phyloP scores from a whole-genome alignment of 305 asterid species.

The Striga hermonthica region DNA sequence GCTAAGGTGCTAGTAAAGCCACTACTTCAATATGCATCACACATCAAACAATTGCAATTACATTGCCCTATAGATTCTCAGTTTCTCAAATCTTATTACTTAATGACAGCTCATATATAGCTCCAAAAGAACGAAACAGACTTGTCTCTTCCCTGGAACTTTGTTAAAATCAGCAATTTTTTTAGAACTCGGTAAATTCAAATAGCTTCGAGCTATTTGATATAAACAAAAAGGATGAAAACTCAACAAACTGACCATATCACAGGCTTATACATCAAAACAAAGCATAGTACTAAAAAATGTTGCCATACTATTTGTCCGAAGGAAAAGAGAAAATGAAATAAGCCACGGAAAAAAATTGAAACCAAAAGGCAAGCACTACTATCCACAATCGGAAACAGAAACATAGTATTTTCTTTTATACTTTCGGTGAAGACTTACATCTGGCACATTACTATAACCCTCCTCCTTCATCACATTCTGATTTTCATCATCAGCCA shows the following conservation, averaged over 20 bases:
- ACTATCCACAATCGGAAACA: neutral
- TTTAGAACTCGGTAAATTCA: neutral
- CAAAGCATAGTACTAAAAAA: too few relatives aligned
- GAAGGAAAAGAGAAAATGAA: neutral
- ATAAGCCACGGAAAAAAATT: neutral
- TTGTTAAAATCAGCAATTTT: neutral
- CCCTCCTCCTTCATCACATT: slow-evolving; percentile 6
- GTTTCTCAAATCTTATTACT: too few relatives aligned
- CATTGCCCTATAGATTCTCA: too few relatives aligned
- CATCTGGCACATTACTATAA: slow-evolving; percentile 5
- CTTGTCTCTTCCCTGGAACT: neutral
- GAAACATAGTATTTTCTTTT: neutral
- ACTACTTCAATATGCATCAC: too few relatives aligned
- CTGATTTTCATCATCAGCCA: slow-evolving; percentile 10
- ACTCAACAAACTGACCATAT: neutral
- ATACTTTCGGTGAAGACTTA: neutral
- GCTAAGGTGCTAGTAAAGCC: too few relatives aligned
- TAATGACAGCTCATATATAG: too few relatives aligned
- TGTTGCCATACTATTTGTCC: too few relatives aligned
- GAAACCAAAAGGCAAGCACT: too few relatives aligned
- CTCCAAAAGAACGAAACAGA: too few relatives aligned
- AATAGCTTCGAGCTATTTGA: neutral
- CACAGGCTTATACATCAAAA: neutral
- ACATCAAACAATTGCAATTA: too few relatives aligned
- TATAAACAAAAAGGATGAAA: neutral